A percentile compares a stretch with the other conserved stretches of the same genome.
Evolutionary conservation across 139 green algal genomes (phyloP).

Genomic region (Eudorina sp.): DNA sequence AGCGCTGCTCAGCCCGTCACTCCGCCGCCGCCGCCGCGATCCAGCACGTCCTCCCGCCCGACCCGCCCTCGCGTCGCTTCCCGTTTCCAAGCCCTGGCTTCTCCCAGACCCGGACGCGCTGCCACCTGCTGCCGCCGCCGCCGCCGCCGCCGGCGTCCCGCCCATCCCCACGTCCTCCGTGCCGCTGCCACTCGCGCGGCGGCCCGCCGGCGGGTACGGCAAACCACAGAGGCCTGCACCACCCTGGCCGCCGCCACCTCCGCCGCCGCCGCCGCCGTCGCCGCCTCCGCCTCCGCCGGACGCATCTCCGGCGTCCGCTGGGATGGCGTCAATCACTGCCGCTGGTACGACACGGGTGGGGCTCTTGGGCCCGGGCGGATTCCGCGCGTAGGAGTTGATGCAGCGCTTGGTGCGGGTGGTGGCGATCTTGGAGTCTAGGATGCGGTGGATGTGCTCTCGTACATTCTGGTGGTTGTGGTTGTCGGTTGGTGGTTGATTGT

Average conservation of each 20-base stretch:
- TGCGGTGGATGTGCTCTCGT: constrained; percentile 29
- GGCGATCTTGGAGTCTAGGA: constrained; percentile 51
- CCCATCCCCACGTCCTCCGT: background rate
- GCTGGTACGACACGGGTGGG: constrained; percentile 30
- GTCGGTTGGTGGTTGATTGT: no score
- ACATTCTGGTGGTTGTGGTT: background rate
- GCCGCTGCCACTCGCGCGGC: background rate
- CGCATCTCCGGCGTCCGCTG: background rate
- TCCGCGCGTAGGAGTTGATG: constrained; percentile 43
- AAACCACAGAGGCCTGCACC: background rate
- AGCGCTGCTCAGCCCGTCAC: no score
- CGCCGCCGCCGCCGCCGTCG: background rate
- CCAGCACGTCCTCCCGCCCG: no score
- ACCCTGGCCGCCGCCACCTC: background rate
- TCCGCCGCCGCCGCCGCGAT: no score
- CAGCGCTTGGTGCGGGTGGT: constrained; percentile 49
- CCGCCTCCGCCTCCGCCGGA: background rate
- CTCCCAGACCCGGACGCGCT: background rate
- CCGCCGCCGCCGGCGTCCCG: background rate
- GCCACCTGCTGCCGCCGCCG: background rate
- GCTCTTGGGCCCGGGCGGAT: constrained; percentile 35
- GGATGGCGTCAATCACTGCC: background rate
- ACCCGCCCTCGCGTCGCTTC: no score
- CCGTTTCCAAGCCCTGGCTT: no score
- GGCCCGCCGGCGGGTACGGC: no score